phyloP scores from a whole-genome alignment of 495 filamentous ascomycete genomes.

The Niebla homalea region DNA sequence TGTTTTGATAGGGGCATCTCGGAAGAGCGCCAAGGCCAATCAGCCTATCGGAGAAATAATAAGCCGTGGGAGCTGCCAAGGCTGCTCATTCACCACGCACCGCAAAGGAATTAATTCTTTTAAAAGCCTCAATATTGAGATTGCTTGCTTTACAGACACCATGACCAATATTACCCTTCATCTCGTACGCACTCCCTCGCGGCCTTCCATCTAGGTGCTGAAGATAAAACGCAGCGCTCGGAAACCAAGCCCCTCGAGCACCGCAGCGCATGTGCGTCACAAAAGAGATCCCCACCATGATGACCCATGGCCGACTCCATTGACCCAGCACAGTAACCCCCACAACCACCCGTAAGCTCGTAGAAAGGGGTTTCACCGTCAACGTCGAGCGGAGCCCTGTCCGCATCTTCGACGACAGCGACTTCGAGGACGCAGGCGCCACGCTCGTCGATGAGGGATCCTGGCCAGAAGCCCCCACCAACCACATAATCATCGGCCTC shows the following conservation, averaged over 20 bases:
- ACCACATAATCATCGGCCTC: conserved; percentile 71
- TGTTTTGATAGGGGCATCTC: no score
- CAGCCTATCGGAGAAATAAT: no score
- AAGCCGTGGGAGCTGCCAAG: no score
- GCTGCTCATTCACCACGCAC: no score
- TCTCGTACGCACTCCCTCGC: no score
- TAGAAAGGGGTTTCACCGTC: conserved; percentile 74
- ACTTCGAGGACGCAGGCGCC: conserved; percentile 49
- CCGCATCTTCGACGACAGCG: conserved; percentile 66
- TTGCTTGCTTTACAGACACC: no score
- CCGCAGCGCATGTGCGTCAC: neutral
- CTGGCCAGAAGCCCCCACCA: conserved; percentile 63
- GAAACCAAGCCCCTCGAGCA: conserved; percentile 14
- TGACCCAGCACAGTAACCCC: conserved; percentile 33
- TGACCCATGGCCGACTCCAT: neutral
- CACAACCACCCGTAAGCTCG: conserved; percentile 60
- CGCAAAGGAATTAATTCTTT: no score
- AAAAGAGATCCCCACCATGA: neutral
- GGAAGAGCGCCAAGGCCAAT: no score
- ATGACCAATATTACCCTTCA: no score
- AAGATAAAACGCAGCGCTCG: neutral
- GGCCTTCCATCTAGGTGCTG: no score
- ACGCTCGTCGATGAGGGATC: conserved; percentile 68
- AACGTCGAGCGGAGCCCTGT: conserved; percentile 67
- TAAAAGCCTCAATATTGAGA: no score